These are phyloP conservation scores for Baffinella frigidus DNA, from an alignment of 208 protist species.

Conservation along the genomic window DNA sequence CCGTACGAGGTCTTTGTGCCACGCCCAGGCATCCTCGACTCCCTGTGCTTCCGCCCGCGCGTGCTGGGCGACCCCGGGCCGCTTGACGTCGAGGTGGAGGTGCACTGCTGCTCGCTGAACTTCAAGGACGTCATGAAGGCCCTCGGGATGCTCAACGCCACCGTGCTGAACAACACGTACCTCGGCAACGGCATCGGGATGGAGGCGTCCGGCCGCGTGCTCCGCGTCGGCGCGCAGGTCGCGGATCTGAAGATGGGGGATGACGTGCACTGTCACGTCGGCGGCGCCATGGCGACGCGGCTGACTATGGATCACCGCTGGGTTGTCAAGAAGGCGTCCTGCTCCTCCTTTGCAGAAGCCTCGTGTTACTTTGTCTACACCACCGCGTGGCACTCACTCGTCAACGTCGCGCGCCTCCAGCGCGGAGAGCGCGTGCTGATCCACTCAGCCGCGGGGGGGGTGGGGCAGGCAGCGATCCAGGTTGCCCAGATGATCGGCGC, in stretches of 20 bases:
- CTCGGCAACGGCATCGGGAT: neutral
- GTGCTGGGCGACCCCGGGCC: neutral
- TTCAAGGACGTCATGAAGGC: constrained; percentile 17
- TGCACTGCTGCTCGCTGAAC: neutral
- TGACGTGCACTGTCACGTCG: neutral
- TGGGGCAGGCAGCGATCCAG: neutral
- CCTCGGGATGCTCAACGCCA: constrained; percentile 17
- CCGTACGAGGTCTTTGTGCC: too few relatives aligned
- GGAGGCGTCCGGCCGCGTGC: neutral
- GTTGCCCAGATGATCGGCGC: neutral
- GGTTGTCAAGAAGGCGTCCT: too few relatives aligned
- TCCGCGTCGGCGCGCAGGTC: neutral
- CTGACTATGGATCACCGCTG: too few relatives aligned
- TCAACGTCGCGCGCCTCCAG: neutral
- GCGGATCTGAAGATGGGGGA: neutral
- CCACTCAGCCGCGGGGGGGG: constrained; percentile 15
- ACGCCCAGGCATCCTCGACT: too few relatives aligned
- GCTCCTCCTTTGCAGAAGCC: too few relatives aligned
- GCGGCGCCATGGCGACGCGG: neutral
- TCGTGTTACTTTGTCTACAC: neutral
- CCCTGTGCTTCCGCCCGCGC: too few relatives aligned
- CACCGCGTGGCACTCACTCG: neutral
- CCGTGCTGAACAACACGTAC: too few relatives aligned
- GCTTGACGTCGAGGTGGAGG: neutral
- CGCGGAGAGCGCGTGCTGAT: neutral